Conservation (phyloP, 345 rosid genomes). For the Citrus trifoliata region DNA sequence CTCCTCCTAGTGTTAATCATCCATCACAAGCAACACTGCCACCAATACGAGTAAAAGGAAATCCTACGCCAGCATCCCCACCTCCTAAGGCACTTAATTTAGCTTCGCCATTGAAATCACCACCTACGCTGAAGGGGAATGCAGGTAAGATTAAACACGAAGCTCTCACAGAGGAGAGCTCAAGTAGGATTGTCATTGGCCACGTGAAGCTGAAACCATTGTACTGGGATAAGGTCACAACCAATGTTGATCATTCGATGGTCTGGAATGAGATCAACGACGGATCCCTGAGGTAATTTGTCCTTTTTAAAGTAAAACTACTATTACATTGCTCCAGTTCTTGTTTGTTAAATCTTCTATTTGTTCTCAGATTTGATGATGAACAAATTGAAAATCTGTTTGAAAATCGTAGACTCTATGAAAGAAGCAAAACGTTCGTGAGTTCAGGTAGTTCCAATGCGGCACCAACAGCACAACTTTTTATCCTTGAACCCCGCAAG, state of each 20-base stretch:
- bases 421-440: constrained; percentile 4
- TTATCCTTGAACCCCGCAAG: constrained; percentile 51
- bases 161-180: constrained; percentile 25
- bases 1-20: background rate
- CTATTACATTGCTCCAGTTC: no score
- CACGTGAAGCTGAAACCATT: constrained; percentile 48
- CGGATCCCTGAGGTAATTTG: constrained; percentile 51
- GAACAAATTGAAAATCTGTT: constrained; percentile 46
- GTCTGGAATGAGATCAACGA: constrained; percentile 67
- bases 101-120: constrained; percentile 26
- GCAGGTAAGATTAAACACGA: constrained; percentile 19
- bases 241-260: constrained; percentile 55
- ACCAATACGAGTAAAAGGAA: constrained; percentile 1
- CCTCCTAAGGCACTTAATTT: constrained; percentile 16
- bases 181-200: constrained; percentile 23
- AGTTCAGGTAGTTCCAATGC: constrained; percentile 22
- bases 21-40: background rate
- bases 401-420: constrained; percentile 24
- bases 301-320: no score
- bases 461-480: constrained; percentile 29
- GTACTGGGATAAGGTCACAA: constrained; percentile 63
- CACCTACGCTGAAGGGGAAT: constrained; percentile 29
- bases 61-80: constrained; percentile 13
- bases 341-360: background rate
- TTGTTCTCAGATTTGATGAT: constrained; percentile 47